A percentile compares a stretch with the other conserved stretches of the same genome.
Evolutionary conservation across 2,329 filamentous ascomycete species (phyloP).

Genomic region (Aspergillus phoenicis): DNA sequence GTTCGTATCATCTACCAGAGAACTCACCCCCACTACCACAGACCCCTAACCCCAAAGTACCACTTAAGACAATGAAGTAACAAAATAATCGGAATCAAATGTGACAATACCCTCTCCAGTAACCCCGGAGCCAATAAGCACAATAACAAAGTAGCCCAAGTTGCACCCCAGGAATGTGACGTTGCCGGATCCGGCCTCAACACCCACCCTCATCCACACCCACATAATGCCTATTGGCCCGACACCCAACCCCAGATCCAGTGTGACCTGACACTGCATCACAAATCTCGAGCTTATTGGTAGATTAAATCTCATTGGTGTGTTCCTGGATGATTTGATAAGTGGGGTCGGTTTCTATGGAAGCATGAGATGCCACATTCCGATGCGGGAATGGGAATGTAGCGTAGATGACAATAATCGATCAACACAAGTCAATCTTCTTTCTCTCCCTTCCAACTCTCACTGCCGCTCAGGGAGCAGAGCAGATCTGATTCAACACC

Average conservation of each 20-base stretch:
- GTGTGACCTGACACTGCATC: background rate
- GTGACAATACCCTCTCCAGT: too few species aligned
- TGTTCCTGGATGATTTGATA: background rate
- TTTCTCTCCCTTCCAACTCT: background rate
- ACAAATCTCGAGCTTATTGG: background rate
- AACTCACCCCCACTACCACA: too few species aligned
- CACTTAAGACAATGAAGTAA: too few species aligned
- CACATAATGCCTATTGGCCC: background rate
- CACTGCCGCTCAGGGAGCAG: too few species aligned
- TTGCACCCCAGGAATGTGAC: background rate
- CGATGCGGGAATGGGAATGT: conserved; percentile 11
- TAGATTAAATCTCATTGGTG: background rate
- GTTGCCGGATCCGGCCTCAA: conserved; percentile 13
- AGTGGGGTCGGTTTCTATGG: background rate
- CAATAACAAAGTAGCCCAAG: too few species aligned
- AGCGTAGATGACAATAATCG: conserved; percentile 49
- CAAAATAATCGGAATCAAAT: too few species aligned
- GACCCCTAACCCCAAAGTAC: too few species aligned
- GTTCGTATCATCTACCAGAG: too few species aligned
- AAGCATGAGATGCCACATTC: background rate
- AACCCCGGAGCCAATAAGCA: too few species aligned
- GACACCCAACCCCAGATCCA: background rate
- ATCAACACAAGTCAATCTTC: background rate
- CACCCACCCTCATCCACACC: background rate
- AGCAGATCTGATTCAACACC: background rate